Evolutionary conservation across 257 asterid genomes (phyloP), one percentile per base, ranked within the genome.

Genomic region (Plantago major): DNA sequence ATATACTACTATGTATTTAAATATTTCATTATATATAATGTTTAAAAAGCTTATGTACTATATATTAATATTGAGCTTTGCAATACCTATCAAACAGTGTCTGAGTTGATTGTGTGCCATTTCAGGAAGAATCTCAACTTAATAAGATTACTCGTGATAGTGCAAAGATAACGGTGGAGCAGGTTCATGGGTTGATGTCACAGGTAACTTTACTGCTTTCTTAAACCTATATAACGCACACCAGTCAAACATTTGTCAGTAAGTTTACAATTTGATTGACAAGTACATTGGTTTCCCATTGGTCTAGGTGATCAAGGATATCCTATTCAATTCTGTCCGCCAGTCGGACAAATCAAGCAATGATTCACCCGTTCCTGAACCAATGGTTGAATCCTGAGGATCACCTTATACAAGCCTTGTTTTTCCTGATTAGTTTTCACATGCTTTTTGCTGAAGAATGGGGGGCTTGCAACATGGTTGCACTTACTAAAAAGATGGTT

Each of bases 131-230:
- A 69, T 92, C 99, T 66, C 96, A 80, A 71, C 93, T 92, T 47
- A 78, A 84, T 64, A 92, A 89, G 93, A 92, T 92, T 40, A 89
- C 95, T 28, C 97, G 96, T 55, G 97, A 92, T 64, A 89, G 99
- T 67, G 83, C 85, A 15, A 92, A 92, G 83, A 92, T 92, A 67
- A 87, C 99, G 10, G 99, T 85, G 40, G 99, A 92, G 80, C 99
- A 92, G 81, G 97, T 92, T 70, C 99, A 92, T 75, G 97, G 97
- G 58, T 75, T 92, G 75, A 92, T 92, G 99, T 92, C 99, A 30
- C 99, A 89, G 95, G 99, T 86, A 18, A 81, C 57, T 68, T 66
- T 30, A 13, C n/a, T 55, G 16, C 59, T 55, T 48, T 63, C 40
- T 59, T 66, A 13, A 37, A 60, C 5, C 37, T 33, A 5, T 1